phyloP scores from a whole-genome alignment of 768 basidiomycete genomes.

The Lactarius akahatsu region DNA sequence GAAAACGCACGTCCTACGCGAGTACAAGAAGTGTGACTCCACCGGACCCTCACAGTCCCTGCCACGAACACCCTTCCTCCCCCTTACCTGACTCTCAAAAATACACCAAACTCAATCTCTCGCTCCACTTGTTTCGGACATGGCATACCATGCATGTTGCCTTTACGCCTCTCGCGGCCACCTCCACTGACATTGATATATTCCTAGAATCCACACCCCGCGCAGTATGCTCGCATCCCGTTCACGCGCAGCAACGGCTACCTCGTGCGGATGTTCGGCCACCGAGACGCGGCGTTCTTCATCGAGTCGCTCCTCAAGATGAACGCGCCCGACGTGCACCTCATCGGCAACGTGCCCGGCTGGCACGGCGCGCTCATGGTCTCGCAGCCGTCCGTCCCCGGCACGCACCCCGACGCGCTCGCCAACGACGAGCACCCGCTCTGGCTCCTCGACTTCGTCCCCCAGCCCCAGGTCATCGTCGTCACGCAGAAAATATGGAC shows the following conservation, averaged over 20 bases:
- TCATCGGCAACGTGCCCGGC: conserved; percentile 18
- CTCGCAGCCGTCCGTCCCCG: conserved; percentile 1
- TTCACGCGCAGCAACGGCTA: conserved; percentile 10
- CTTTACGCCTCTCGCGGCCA: not conserved
- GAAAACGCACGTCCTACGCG: not conserved
- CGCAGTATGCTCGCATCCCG: not conserved
- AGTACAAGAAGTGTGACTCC: conserved; percentile 22
- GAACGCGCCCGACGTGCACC: not conserved
- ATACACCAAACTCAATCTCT: not conserved
- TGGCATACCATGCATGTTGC: conserved; percentile 3
- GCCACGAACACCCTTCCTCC: not conserved
- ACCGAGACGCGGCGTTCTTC: conserved; percentile 18
- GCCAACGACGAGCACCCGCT: not conserved
- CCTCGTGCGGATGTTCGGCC: conserved; percentile 23
- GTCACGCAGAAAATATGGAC: conserved; percentile 23
- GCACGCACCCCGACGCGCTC: not conserved
- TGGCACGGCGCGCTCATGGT: conserved; percentile 15
- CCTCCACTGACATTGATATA: not conserved
- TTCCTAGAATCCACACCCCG: not conserved
- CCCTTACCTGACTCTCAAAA: not conserved
- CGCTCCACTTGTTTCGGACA: not conserved
- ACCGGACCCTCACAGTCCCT: not conserved
- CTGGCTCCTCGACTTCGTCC: conserved; percentile 21
- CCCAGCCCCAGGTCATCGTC: not conserved
- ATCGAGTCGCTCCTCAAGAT: conserved; percentile 22